phyloP scores from a whole-genome alignment of 2,329 filamentous ascomycete genomes.

The Phyllosticta citribraziliensis region DNA sequence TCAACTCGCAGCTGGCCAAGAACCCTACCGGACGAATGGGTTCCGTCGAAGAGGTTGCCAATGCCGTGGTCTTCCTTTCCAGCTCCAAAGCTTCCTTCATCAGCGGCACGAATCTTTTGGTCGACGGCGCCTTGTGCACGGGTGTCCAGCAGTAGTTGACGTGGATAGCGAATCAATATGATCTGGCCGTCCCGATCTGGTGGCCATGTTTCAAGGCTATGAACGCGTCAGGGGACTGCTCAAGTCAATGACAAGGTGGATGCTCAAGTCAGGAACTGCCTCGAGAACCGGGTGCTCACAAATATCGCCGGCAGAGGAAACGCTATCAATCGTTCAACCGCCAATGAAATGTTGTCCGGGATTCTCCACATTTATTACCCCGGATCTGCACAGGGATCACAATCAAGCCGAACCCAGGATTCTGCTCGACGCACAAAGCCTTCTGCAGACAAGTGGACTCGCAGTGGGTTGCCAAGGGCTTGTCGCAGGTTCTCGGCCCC shows the following conservation, averaged over 20 bases:
- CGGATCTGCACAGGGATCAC: background rate
- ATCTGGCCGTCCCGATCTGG: too few species aligned
- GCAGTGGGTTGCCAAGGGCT: background rate
- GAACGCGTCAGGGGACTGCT: too few species aligned
- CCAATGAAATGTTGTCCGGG: background rate
- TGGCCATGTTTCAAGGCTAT: too few species aligned
- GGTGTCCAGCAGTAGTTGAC: conserved; percentile 16
- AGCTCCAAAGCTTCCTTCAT: conserved; percentile 20
- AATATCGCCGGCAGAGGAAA: too few species aligned
- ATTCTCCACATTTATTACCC: background rate
- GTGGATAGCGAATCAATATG: too few species aligned
- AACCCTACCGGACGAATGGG: conserved; percentile 16
- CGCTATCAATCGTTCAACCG: background rate
- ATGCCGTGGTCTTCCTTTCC: conserved; percentile 3
- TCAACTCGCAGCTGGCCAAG: conserved; percentile 15
- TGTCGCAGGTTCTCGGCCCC: background rate
- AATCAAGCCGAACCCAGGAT: background rate
- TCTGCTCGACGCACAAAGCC: background rate
- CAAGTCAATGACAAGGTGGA: too few species aligned
- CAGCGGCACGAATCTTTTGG: conserved; percentile 20
- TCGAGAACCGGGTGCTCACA: too few species aligned
- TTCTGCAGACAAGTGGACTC: background rate
- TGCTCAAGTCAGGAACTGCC: too few species aligned
- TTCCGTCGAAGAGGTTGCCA: background rate
- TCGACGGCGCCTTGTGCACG: conserved; percentile 20